Conservation (phyloP, 805 yeast genomes). For the Sungouiella blattae region DNA sequence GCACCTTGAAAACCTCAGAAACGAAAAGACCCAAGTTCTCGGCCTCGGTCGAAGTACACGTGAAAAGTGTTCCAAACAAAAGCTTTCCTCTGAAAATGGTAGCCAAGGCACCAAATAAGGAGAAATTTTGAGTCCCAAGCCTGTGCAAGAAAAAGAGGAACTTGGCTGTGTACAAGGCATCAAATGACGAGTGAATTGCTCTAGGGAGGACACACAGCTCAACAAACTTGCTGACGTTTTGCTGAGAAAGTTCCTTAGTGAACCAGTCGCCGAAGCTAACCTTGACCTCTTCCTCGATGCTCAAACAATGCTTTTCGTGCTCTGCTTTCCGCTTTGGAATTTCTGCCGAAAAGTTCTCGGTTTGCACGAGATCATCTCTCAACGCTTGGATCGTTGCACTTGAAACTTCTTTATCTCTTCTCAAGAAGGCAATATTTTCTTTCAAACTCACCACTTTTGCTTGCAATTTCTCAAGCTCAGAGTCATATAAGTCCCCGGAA, state of each 20-base stretch:
- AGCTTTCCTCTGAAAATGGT: conserved; percentile 46
- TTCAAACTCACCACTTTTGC: conserved; percentile 31
- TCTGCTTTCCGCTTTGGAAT: conserved; percentile 39
- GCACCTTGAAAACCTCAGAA: conserved; percentile 46
- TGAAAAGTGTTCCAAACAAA: conserved; percentile 57
- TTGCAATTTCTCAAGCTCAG: conserved; percentile 40
- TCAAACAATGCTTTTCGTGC: conserved; percentile 43
- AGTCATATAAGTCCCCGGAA: conserved; percentile 47
- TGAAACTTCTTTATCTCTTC: conserved; percentile 19
- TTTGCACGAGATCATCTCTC: conserved; percentile 20
- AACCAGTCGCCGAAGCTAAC: conserved; percentile 41
- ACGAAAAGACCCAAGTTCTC: conserved; percentile 79
- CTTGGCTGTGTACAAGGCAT: conserved; percentile 66
- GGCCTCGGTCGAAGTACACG: conserved; percentile 73
- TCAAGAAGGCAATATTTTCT: conserved; percentile 29
- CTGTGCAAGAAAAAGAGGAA: conserved; percentile 55
- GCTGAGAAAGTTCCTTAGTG: conserved; percentile 9
- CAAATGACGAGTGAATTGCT: conserved; percentile 72
- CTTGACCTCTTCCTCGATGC: conserved; percentile 23
- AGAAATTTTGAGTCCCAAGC: conserved; percentile 29
- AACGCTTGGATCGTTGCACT: conserved; percentile 19
- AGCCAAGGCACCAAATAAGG: conserved; percentile 39
- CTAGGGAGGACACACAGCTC: conserved; percentile 69
- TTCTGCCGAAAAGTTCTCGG: conserved; percentile 20
- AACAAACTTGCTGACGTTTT: neutral